Base-by-base conservation (phyloP, 176 grass and related monocot genomes). In the sorghum (Sorghum bicolor) region DNA sequence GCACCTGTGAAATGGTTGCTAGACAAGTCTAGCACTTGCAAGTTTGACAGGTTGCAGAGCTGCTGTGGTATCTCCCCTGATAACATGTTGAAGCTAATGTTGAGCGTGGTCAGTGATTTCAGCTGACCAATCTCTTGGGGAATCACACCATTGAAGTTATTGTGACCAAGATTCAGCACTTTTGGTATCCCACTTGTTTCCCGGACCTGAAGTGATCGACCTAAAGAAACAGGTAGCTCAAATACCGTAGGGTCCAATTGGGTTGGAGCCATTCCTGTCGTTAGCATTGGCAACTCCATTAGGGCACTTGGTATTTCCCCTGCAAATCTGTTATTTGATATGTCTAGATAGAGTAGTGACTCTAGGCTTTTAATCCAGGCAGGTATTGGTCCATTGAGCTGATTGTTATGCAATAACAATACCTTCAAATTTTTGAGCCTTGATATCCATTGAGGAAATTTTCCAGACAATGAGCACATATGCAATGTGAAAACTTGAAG, bases 361-460 rank as follows among this genome's bases (percentile, higher is more conserved):
- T 9, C 74, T 13, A 86, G 22, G 2, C 0, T 65, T 14, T 32
- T 73, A 2, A 83, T 66, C 83, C 83, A 90, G 4, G 0, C 10
- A n/a, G 88, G 88, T 57, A 90, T 53, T 43, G 2, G 2, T 29
- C 83, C 88, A n/a, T 17, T 86, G 1, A 90, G 38, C n/a, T 28
- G 26, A 83, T 86, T 83, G 1, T 0, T 2, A 0, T 8, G 2
- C 5, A 90, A 61, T 12, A 16, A 5, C 5, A 90, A 20, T 8
- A 83, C 14, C 57, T 75, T 16, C 22, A 90, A 22, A 14, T 83
- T 86, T 70, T 0, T 41, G 2, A 90, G 34, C 1, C 72, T 90
- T 15, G 78, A 86, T 65, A 90, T 3, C 88, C 88, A 90, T 32
- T 5, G 4, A n/a, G 88, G 88, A 55, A 86, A 57, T 30, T 41